phyloP scores from a whole-genome alignment of 176 grass and related monocot genomes.

The Tillandsia leiboldiana region DNA sequence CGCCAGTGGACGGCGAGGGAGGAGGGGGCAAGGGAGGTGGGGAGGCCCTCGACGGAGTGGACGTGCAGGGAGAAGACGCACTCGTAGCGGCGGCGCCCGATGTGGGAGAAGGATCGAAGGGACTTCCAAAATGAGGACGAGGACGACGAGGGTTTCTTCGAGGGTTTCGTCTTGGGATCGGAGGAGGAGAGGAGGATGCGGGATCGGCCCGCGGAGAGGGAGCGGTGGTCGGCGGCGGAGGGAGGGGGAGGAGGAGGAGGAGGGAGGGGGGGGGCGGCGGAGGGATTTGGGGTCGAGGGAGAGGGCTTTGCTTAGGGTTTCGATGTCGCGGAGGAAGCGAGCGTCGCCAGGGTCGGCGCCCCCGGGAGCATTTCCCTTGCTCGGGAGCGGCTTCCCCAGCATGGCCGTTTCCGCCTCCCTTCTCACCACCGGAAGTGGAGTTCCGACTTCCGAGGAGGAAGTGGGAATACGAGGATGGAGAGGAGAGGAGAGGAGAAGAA shows the following conservation, averaged over 20 bases:
- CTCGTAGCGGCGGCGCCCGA: conserved; percentile 71
- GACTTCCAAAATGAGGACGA: conserved; percentile 58
- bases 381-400: conserved; percentile 14
- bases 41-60: conserved; percentile 71
- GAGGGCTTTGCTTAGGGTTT: conserved; percentile 79
- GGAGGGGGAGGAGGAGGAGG: conserved; percentile 21
- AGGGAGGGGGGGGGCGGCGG: conserved; percentile 40
- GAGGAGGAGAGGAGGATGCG: conserved; percentile 14
- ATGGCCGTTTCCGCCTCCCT: not conserved
- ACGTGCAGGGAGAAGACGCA: conserved; percentile 78
- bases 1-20: conserved; percentile 56
- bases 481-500: not conserved
- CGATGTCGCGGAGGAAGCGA: conserved; percentile 70
- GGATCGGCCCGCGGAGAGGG: conserved; percentile 27
- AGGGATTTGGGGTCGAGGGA: conserved; percentile 48
- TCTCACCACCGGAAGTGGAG: not conserved
- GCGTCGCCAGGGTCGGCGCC: conserved; percentile 38
- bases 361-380: conserved; percentile 35
- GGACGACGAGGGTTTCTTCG: not conserved
- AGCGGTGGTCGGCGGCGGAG: conserved; percentile 15
- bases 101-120: conserved; percentile 70
- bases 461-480: not conserved
- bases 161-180: not conserved
- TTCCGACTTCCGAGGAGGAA: not conserved
- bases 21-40: conserved; percentile 41